Evolutionary conservation across 345 rosid species (phyloP).

Genomic region (Citrus mangshanensis): DNA sequence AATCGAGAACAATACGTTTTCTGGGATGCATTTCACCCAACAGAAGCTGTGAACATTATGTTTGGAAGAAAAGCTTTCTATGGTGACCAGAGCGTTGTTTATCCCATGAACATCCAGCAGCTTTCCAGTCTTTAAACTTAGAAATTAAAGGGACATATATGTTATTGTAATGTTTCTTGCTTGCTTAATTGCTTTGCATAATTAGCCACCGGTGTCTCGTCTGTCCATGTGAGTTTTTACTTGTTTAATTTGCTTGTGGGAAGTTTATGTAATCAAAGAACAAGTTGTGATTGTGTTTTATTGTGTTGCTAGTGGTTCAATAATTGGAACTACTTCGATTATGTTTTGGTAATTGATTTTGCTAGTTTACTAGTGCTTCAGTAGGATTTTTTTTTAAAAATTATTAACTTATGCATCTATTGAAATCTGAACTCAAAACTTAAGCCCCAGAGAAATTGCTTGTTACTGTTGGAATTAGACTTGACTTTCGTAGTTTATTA

Average conservation of each 20-base stretch:
- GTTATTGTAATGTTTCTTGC: background rate
- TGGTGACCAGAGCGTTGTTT: constrained; percentile 55
- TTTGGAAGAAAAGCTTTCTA: constrained; percentile 70
- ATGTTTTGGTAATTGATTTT: background rate
- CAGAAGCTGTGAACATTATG: constrained; percentile 79
- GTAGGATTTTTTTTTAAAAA: too few relatives aligned
- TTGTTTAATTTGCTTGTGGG: background rate
- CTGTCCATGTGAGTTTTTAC: background rate
- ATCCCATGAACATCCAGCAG: constrained; percentile 74
- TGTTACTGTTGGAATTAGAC: too few relatives aligned
- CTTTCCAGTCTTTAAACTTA: constrained; percentile 46
- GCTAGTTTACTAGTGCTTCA: too few relatives aligned
- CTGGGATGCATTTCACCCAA: constrained; percentile 99
- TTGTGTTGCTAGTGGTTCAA: background rate
- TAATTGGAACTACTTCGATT: background rate
- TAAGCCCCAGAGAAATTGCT: too few relatives aligned
- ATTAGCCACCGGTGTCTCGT: too few relatives aligned
- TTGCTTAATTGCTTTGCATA: background rate
- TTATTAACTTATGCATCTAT: too few relatives aligned
- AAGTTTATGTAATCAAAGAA: background rate
- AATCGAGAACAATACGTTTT: constrained; percentile 69
- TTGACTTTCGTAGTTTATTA: too few relatives aligned
- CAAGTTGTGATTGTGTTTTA: background rate
- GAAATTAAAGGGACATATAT: background rate
- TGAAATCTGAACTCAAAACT: too few relatives aligned